Base-by-base conservation (phyloP, 768 basidiomycete genomes). In the Amanita brunnescens region DNA sequence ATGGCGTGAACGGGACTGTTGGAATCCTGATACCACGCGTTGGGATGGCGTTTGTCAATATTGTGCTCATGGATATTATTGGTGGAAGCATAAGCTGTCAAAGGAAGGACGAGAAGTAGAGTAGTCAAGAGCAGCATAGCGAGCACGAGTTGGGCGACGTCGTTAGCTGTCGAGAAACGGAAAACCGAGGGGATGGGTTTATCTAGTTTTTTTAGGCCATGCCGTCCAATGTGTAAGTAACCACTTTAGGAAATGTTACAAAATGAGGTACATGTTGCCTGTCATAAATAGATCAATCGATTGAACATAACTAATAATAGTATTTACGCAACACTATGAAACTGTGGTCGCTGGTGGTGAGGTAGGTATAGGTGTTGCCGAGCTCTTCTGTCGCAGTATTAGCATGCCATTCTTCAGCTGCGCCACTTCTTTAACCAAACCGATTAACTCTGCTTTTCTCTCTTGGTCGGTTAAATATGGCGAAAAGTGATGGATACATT, bases 401-500 rank as follows among this genome's bases (percentile, higher is more conserved):
- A 91, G 67, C 24, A 80, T 70, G 34, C 83, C 83, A 39, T 75
- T 75, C 69, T 80, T 85, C 65, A 90, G 63, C 62, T 78, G 73
- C 16, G 88, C 89, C 40, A 89, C 81, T 65, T 89, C 81, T 70
- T 85, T 83, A 41, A 91, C 83, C 65, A 91, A 73, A 8, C 73
- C 76, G n/a, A 87, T 85, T 61, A 91, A 89, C 64, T 75, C 80
- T 43, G 65, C 61, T 74, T 89, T 89, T 72, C 81, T 84, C 57
- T 73, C 76, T 43, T 74, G 75, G 59, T 82, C 81, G 26, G 78
- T 82, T 47, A 91, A 63, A 58, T 87, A 90, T 13, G 81, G 80
- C 55, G 81, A 82, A 61, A 91, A 91, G 62, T 87, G 76, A 47
- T 80, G 78, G 55, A 91, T 90, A 60, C 87, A 89, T 58, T 89